A percentile compares a stretch with the other conserved stretches of the same genome.
These are phyloP conservation scores for Solidago caesia DNA, from an alignment of 129 eudicot species.

Conservation along the genomic window DNA sequence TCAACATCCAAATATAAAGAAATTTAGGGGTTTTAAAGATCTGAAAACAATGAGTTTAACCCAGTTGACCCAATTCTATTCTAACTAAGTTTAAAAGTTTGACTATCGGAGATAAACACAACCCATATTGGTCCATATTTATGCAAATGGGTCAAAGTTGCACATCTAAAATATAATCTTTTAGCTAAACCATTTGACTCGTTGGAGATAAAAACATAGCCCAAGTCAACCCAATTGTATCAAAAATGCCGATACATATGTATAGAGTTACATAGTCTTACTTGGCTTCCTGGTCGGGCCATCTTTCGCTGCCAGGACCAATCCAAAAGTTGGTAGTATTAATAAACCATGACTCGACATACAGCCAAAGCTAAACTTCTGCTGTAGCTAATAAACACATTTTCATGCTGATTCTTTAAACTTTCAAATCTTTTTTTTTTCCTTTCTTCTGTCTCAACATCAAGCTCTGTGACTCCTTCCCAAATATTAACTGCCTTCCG, in stretches of 20 bases:
- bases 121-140: too few relatives aligned
- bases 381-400: slow-evolving; percentile 47
- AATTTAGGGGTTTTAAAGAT: too few relatives aligned
- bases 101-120: too few relatives aligned
- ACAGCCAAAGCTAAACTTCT: slow-evolving; percentile 41
- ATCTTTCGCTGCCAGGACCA: slow-evolving; percentile 47
- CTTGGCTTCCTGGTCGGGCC: slow-evolving; percentile 58
- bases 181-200: too few relatives aligned
- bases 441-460: slow-evolving; percentile 26
- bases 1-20: too few relatives aligned
- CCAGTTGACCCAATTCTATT: too few relatives aligned
- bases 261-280: slow-evolving; percentile 22
- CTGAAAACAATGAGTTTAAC: too few relatives aligned
- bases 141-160: too few relatives aligned
- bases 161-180: too few relatives aligned
- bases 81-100: too few relatives aligned
- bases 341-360: slow-evolving; percentile 54
- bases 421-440: slow-evolving; percentile 37
- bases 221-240: too few relatives aligned
- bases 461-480: slow-evolving; percentile 25
- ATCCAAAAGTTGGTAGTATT: slow-evolving; percentile 45
- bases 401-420: slow-evolving; percentile 61
- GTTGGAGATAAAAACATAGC: too few relatives aligned
- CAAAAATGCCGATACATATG: not conserved
- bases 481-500: slow-evolving; percentile 39